Evolutionary conservation across 148 eudicot species (phyloP).

Genomic region (Simmondsia chinensis): DNA sequence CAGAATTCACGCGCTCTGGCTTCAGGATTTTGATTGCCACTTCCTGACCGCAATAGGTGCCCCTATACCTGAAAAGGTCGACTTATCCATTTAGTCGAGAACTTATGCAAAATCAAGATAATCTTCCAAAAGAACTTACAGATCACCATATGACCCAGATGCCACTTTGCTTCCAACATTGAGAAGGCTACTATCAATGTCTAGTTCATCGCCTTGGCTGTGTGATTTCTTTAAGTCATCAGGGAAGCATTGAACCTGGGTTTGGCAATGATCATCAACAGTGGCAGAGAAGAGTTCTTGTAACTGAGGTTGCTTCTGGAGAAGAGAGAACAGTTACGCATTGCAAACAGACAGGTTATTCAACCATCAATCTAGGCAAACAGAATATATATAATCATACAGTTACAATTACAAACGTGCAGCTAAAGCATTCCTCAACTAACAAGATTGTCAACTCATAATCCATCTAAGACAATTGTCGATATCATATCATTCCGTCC

Average conservation of each 20-base stretch:
- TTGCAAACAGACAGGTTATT: no score
- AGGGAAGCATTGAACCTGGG: constrained; percentile 5
- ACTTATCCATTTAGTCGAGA: neutral
- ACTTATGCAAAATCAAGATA: neutral
- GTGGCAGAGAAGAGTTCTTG: constrained; percentile 11
- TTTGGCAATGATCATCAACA: constrained; percentile 21
- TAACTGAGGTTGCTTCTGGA: constrained; percentile 36
- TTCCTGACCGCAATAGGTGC: constrained; percentile 57
- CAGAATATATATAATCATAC: no score
- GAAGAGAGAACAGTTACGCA: constrained; percentile 11
- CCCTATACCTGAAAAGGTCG: constrained; percentile 50
- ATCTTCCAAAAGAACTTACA: constrained; percentile 36
- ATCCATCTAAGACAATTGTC: no score
- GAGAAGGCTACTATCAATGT: constrained; percentile 53
- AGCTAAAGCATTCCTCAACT: no score
- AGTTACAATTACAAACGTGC: no score
- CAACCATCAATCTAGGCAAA: no score
- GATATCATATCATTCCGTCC: no score
- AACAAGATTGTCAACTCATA: no score
- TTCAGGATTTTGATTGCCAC: constrained; percentile 77
- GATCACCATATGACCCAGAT: constrained; percentile 55
- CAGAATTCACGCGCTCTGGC: constrained; percentile 37
- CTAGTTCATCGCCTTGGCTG: constrained; percentile 37
- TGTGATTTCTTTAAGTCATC: constrained; percentile 19
- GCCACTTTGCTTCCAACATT: constrained; percentile 44